Evolutionary conservation across 805 yeast species (phyloP), one percentile per base, ranked within the genome.

Genomic region (Blastobotrys americana): DNA sequence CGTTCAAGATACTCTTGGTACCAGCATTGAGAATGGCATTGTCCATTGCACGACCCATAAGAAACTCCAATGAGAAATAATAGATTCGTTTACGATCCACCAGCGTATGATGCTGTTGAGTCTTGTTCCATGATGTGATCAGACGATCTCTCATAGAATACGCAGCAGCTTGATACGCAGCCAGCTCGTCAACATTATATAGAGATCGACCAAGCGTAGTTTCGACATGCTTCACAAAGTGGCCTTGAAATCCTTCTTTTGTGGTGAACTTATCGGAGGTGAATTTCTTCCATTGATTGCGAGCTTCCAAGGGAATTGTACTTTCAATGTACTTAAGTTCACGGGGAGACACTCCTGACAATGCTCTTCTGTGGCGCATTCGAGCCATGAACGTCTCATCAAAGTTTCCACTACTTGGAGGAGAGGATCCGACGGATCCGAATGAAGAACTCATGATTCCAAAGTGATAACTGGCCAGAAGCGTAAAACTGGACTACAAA

Each of bases 11-110:
- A 33, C 72, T 78, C 63, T 87, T 81, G 42, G 78, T 72, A 31
- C 80, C 76, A 56, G 83, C 73, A 64, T 89, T 88, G 65, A 88
- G 83, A 68, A 89, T 68, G 25, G 97, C 96, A 62, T 89, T 89
- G 65, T 89, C 97, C 73, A 88, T 72, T 39, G 96, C 96, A 58
- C 96, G 77, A 37, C 97, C 97, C 95, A 88, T 86, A 51, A 88
- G 69, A 61, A 86, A 88, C 67, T 88, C 97, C 54, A 88, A 71
- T 2, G 95, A 84, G 49, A 88, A 64, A 61, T 88, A 88, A 66
- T 88, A 88, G 35, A 88, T 82, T 51, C 97, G 72, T 67, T 88
- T 88, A 40, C 83, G 84, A 59, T 84, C 94, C 56, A 77, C 80
- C 39, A 82, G 65, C 13, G 96, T 87, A 65, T 85, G 93, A 58